phyloP scores from a whole-genome alignment of 2,329 filamentous ascomycete genomes.

The Microsporum canis region DNA sequence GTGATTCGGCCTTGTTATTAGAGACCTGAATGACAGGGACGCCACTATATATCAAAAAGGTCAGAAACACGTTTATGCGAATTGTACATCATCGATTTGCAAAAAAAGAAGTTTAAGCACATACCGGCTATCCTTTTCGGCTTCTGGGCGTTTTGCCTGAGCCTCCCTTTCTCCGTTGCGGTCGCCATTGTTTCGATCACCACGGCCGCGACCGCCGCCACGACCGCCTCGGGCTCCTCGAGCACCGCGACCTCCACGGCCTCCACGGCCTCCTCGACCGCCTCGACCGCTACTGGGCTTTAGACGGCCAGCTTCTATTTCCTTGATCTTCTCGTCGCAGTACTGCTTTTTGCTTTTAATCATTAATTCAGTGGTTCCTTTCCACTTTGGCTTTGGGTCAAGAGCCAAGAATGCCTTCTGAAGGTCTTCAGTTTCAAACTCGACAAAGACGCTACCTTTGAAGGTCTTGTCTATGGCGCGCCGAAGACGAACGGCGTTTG shows the following conservation, averaged over 20 bases:
- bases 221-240: slow-evolving; percentile 19
- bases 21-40: slow-evolving; percentile 33
- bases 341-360: slow-evolving; percentile 87
- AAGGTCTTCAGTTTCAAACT: slow-evolving; percentile 70
- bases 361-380: slow-evolving; percentile 58
- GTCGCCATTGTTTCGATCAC: slow-evolving; percentile 35
- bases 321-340: slow-evolving; percentile 61
- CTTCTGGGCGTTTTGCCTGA: slow-evolving; percentile 19
- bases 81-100: background rate
- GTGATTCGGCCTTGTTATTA: slow-evolving; percentile 6
- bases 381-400: slow-evolving; percentile 73
- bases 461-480: slow-evolving; percentile 61
- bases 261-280: slow-evolving; percentile 23
- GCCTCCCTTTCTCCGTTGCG: slow-evolving; percentile 35
- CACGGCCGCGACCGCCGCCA: slow-evolving; percentile 32
- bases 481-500: slow-evolving; percentile 76
- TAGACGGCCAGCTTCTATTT: slow-evolving; percentile 60
- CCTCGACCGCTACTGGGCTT: slow-evolving; percentile 43
- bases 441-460: slow-evolving; percentile 95
- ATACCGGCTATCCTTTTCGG: slow-evolving; percentile 35
- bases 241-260: slow-evolving; percentile 13
- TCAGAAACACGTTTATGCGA: background rate
- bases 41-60: slow-evolving; percentile 26
- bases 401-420: slow-evolving; percentile 69
- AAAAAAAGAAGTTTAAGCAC: slow-evolving; percentile 9